Conservation (phyloP, 2,329 filamentous ascomycete genomes). For the Colletotrichum cuscutae region DNA sequence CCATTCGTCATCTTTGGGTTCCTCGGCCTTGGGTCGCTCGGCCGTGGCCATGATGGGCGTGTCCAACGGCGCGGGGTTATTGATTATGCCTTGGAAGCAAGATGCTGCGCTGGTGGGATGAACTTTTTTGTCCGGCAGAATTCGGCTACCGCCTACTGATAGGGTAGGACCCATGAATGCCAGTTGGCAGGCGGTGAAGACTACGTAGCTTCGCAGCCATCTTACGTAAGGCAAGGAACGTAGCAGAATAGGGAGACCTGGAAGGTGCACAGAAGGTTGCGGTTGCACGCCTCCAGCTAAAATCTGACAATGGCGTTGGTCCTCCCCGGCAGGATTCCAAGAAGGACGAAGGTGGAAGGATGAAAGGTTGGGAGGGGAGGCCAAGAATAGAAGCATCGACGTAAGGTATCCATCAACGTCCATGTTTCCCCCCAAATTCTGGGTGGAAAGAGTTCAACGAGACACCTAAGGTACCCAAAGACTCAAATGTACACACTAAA, state of each 20-base stretch:
- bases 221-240: not conserved
- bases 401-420: not conserved
- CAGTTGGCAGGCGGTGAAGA: slow-evolving; percentile 14
- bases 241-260: too few relatives aligned
- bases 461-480: too few relatives aligned
- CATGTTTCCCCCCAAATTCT: not conserved
- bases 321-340: not conserved
- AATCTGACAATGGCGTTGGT: slow-evolving; percentile 15
- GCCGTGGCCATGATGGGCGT: slow-evolving; percentile 21
- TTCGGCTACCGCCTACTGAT: slow-evolving; percentile 3
- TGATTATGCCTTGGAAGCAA: not conserved
- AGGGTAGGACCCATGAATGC: not conserved
- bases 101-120: slow-evolving; percentile 20
- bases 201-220: fast-evolving
- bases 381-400: slow-evolving; percentile 16
- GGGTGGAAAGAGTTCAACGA: too few relatives aligned
- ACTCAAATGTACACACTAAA: not conserved
- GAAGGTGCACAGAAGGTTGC: too few relatives aligned
- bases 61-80: not conserved
- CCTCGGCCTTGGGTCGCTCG: not conserved
- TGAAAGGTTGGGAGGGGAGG: not conserved
- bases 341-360: not conserved
- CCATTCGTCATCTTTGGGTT: slow-evolving; percentile 37
- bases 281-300: slow-evolving; percentile 13
- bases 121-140: slow-evolving; percentile 35